Evolutionary conservation across 768 basidiomycete genomes (phyloP).

Genomic region (Russula ochroleuca): DNA sequence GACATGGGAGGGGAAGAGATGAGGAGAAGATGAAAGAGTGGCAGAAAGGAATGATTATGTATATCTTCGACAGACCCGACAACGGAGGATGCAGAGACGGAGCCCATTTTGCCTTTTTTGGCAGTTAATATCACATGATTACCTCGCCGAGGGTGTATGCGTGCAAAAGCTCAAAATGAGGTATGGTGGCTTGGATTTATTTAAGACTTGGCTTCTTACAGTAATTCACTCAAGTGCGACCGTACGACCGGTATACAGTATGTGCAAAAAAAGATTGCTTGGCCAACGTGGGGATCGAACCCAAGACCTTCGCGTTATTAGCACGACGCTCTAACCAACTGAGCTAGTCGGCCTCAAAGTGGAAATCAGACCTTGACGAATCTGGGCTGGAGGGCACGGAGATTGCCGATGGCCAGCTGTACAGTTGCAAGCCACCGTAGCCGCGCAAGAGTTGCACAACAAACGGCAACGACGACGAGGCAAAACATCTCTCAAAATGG

Average conservation of each 20-base stretch:
- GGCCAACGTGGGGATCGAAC: conserved; percentile 34
- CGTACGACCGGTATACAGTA: too few relatives aligned
- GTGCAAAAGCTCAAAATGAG: too few relatives aligned
- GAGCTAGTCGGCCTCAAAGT: conserved; percentile 76
- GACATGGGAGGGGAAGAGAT: conserved; percentile 12
- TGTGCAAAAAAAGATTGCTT: background rate
- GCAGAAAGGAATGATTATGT: conserved; percentile 6
- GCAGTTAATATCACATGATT: background rate
- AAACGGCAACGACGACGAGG: background rate
- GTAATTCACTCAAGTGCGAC: background rate
- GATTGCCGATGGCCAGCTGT: background rate
- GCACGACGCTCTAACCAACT: conserved; percentile 92
- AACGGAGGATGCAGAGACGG: background rate
- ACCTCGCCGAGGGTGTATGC: too few relatives aligned
- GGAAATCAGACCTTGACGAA: background rate
- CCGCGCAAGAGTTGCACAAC: background rate
- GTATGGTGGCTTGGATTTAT: background rate
- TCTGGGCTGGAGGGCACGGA: background rate
- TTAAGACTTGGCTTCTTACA: too few relatives aligned
- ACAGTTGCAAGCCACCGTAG: background rate
- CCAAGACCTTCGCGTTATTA: conserved; percentile 48
- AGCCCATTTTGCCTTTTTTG: conserved; percentile 9
- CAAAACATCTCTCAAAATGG: conserved; percentile 10
- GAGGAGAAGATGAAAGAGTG: background rate
- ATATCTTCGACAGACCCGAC: background rate